These are phyloP conservation scores for Sorghum bicolor DNA, from an alignment of 176 grass and related monocot genomes.

Conservation along the genomic window Sorghum_bicolor_NCBIv3 NC_012873.2:67123501-67124000, in stretches of 20 bases:
- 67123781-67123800: neutral
- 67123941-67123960: constrained; percentile 81
- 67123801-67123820: neutral
- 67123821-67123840: neutral
- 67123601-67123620: neutral
- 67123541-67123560: neutral
- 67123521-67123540: neutral
- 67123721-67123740: neutral
- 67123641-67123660: neutral
- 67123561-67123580: neutral
- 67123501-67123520: neutral
- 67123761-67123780: neutral
- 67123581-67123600: neutral
- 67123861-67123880: constrained; percentile 56
- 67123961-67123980: constrained; percentile 66
- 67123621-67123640: neutral
- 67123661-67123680: neutral
- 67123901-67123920: constrained; percentile 67
- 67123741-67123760: neutral
- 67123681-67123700: neutral
- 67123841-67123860: neutral
- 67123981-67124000: constrained; percentile 72
- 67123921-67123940: constrained; percentile 71
- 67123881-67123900: constrained; percentile 95
- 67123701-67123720: neutral